Base-by-base conservation (phyloP, 805 yeast genomes). In the Blastobotrys robertii region DNA sequence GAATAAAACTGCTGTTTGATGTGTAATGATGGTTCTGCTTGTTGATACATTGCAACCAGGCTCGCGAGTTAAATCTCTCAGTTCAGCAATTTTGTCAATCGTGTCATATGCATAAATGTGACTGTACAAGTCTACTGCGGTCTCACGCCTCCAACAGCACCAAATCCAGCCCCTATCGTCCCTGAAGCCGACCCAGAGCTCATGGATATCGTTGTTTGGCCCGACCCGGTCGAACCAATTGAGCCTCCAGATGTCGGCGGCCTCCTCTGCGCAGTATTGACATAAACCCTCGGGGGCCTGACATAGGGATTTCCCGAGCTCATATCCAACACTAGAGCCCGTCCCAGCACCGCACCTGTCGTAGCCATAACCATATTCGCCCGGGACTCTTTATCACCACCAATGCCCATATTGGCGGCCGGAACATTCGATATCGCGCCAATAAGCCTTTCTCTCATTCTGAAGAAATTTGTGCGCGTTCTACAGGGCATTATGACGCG, bases 391-490 rank as follows among this genome's bases (percentile, higher is more conserved):
- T 47, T 46, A 42, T 43, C 32, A 6, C 54, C 51, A 13, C 48
- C 43, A 19, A 19, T 19, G 6, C 25, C 22, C 33, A 43, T 8
- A 28, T n/a, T 19, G 6, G 25, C 25, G 25, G 44, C 35, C 22
- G 25, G 30, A 34, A 34, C 16, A 15, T 34, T 34, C 37, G 37
- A 13, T 34, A 16, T 70, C 1, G 94, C 84, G 47, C 84, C 79
- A 2, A 94, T 90, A 61, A 86, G 84, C 74, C 86, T 81, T 60
- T 88, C 96, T 52, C 95, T 70, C 82, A 84, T 80, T 48, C 85
- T 73, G 48, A 88, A 65, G 53, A 83, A 84, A 47, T 76, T 71
- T 19, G 79, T 77, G 47, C 94, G 74, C 45, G 76, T 60, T 43
- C 82, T 69, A 1, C 80, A 72, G 4, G 96, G 88, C 52, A 81